Evolutionary conservation across 1,284 basidiomycete species (phyloP).

Genomic region (Papiliotrema terrestris): DNA sequence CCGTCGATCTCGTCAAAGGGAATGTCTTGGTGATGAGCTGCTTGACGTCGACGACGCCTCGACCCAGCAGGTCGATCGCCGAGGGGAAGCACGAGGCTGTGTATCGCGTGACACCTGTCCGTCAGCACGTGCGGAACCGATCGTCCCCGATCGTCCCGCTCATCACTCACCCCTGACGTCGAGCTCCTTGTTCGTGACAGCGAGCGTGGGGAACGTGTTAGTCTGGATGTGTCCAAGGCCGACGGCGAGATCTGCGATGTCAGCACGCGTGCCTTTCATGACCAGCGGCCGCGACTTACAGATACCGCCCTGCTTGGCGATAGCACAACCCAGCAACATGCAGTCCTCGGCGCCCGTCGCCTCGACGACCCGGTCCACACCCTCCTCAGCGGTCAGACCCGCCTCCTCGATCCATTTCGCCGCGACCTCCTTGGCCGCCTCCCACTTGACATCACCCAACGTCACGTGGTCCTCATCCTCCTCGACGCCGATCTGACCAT

Average conservation of each 20-base stretch:
- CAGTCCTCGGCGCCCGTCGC: constrained; percentile 61
- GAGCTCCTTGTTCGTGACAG: constrained; percentile 64
- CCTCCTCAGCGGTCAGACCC: constrained; percentile 42
- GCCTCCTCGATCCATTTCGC: constrained; percentile 25
- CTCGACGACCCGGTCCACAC: constrained; percentile 62
- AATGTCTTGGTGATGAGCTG: constrained; percentile 59
- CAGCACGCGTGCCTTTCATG: background rate
- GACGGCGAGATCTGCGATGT: constrained; percentile 35
- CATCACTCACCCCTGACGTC: constrained; percentile 61
- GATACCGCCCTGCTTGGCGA: constrained; percentile 62
- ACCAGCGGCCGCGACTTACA: constrained; percentile 23
- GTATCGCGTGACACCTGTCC: constrained; percentile 44
- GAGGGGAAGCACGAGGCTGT: constrained; percentile 49
- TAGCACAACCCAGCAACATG: constrained; percentile 55
- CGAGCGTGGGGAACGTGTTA: constrained; percentile 40
- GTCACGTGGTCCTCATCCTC: constrained; percentile 20
- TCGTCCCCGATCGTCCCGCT: too few relatives aligned
- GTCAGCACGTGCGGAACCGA: background rate
- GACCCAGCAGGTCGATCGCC: constrained; percentile 55
- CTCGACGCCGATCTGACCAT: constrained; percentile 22
- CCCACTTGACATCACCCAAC: constrained; percentile 39
- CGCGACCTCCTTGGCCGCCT: constrained; percentile 32
- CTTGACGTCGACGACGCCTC: constrained; percentile 56
- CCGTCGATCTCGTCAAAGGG: constrained; percentile 48
- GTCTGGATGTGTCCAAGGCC: constrained; percentile 45